Percentiles rank a stretch among this genome's conserved stretches.
Evolutionary conservation across 2,329 filamentous ascomycete species (phyloP).

Genomic region (Trichoderma pleuroti): DNA sequence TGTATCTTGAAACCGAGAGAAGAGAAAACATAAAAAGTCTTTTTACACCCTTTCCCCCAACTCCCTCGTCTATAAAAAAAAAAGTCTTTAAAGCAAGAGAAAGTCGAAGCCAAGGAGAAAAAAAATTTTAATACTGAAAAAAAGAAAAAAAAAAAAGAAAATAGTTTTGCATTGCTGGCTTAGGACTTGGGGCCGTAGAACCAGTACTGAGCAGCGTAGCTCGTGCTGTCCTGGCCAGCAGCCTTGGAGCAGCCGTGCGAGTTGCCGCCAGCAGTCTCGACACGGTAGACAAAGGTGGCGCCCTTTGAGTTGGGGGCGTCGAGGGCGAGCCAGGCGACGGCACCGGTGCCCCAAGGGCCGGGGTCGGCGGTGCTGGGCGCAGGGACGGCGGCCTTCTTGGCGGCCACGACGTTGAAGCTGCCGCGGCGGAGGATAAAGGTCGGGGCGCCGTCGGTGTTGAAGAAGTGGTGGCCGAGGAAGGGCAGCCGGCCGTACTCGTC

Average conservation of each 20-base stretch:
- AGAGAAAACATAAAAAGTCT: not conserved
- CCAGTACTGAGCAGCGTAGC: slow-evolving; percentile 58
- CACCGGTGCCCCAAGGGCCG: slow-evolving; percentile 47
- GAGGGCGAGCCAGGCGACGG: slow-evolving; percentile 55
- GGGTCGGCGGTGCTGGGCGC: slow-evolving; percentile 49
- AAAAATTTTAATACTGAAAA: not conserved
- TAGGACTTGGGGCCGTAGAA: slow-evolving; percentile 41
- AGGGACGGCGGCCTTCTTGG: slow-evolving; percentile 47
- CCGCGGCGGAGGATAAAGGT: slow-evolving; percentile 54
- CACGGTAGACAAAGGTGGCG: slow-evolving; percentile 49
- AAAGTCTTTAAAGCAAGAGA: not conserved
- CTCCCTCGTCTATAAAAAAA: not conserved
- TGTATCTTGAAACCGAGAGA: not conserved
- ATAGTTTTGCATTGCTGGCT: not conserved
- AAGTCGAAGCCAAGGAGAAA: not conserved
- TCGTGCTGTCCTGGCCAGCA: slow-evolving; percentile 47
- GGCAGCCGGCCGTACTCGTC: slow-evolving; percentile 34
- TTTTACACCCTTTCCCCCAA: not conserved
- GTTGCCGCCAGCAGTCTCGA: slow-evolving; percentile 51
- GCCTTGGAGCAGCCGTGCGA: slow-evolving; percentile 41
- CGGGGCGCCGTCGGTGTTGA: slow-evolving; percentile 52
- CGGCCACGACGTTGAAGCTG: slow-evolving; percentile 40
- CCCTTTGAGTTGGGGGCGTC: slow-evolving; percentile 38
- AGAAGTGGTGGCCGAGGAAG: slow-evolving; percentile 65
- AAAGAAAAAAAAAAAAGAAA: not conserved